Evolutionary conservation across 805 yeast species (phyloP).

Genomic region (Candida ovalis): DNA sequence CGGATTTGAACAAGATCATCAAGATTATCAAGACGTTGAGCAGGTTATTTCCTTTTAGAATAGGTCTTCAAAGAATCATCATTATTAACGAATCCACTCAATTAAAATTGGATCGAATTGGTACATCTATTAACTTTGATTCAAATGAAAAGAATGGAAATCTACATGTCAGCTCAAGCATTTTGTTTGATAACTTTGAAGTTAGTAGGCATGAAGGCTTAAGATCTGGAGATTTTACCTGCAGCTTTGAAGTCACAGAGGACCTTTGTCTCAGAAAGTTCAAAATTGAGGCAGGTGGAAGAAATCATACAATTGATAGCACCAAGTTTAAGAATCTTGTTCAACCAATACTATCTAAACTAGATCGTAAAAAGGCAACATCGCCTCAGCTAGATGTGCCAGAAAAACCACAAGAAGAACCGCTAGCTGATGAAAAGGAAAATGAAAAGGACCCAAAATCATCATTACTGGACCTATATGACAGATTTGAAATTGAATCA

Average conservation of each 20-base stretch:
- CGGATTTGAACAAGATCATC: not conserved
- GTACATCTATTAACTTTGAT: not conserved
- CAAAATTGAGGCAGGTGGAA: constrained; percentile 2
- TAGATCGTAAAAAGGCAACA: not conserved
- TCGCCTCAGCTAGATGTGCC: no score
- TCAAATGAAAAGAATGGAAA: not conserved
- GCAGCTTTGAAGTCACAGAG: not conserved
- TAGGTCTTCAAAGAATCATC: not conserved
- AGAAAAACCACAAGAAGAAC: not conserved
- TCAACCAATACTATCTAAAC: not conserved
- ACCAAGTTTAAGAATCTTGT: not conserved
- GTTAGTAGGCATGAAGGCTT: not conserved
- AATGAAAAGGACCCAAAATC: not conserved
- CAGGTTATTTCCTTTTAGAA: not conserved
- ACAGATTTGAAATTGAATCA: constrained; percentile 1
- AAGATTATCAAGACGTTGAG: not conserved
- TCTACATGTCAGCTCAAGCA: not conserved
- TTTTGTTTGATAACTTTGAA: not conserved
- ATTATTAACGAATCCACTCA: not conserved
- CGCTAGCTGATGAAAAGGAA: not conserved
- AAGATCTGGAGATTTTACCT: not conserved
- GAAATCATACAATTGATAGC: constrained; percentile 4
- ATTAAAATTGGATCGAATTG: not conserved
- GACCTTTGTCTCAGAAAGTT: not conserved
- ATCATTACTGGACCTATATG: constrained; percentile 2